These are phyloP conservation scores for Microdochium trichocladiopsis DNA, from an alignment of 2,329 filamentous ascomycete genomes.

Conservation along the genomic window DNA sequence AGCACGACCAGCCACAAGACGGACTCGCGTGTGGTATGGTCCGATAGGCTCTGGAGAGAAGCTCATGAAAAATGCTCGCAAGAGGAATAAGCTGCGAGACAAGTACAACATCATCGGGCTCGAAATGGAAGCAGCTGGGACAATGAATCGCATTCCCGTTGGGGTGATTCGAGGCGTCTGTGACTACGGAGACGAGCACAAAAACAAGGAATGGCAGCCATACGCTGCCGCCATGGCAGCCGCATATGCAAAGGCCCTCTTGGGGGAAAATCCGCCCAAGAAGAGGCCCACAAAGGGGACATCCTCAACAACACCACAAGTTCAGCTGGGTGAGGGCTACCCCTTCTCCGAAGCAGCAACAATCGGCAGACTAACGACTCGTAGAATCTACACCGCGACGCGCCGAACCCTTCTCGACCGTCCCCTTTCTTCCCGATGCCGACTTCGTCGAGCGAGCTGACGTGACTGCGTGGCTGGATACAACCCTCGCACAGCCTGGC, in stretches of 20 bases:
- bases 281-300: constrained; percentile 8
- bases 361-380: no score
- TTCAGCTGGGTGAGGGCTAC: no score
- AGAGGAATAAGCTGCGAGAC: constrained; percentile 8
- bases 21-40: constrained; percentile 25
- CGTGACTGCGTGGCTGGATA: no score
- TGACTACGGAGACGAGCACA: constrained; percentile 23
- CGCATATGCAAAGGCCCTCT: constrained; percentile 9
- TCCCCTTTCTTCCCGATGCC: constrained; percentile 4
- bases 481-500: no score
- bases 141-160: constrained; percentile 22
- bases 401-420: constrained; percentile 6
- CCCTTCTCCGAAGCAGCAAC: no score
- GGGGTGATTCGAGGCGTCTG: constrained; percentile 24
- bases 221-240: neutral
- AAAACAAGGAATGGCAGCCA: constrained; percentile 10
- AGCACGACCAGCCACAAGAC: constrained; percentile 1
- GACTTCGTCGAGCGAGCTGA: constrained; percentile 9
- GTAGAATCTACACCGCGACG: constrained; percentile 7
- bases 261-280: constrained; percentile 8
- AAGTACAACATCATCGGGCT: constrained; percentile 19
- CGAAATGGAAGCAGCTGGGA: constrained; percentile 25
- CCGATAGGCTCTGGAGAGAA: constrained; percentile 24
- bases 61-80: constrained; percentile 16
- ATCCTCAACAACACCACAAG: no score